These are phyloP conservation scores for Geotrichum siamense DNA, from an alignment of 1,139 yeast species.

Conservation along the genomic window DNA sequence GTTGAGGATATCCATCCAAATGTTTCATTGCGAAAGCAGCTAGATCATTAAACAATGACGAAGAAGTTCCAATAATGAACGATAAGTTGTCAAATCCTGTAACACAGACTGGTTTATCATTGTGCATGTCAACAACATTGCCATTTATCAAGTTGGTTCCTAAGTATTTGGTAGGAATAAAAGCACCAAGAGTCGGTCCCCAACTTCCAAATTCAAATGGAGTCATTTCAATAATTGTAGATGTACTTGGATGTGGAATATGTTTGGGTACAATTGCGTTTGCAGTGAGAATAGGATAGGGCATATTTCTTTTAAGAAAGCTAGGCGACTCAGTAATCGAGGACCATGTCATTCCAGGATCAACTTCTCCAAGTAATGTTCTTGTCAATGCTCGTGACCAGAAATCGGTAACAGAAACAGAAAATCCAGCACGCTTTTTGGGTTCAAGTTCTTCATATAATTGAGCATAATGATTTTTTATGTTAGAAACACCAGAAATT, in stretches of 20 bases:
- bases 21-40: slow-evolving; percentile 18
- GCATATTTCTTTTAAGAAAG: slow-evolving; percentile 59
- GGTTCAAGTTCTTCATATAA: slow-evolving; percentile 46
- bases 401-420: slow-evolving; percentile 64
- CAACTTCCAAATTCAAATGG: slow-evolving; percentile 86
- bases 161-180: slow-evolving; percentile 60
- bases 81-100: slow-evolving; percentile 72
- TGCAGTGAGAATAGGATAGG: slow-evolving; percentile 75
- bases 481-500: slow-evolving; percentile 25
- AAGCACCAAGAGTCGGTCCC: slow-evolving; percentile 69
- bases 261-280: slow-evolving; percentile 68
- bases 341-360: slow-evolving; percentile 61
- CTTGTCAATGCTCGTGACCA: slow-evolving; percentile 80
- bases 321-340: slow-evolving; percentile 45
- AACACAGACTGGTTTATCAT: slow-evolving; percentile 38
- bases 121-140: slow-evolving; percentile 20
- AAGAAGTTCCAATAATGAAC: slow-evolving; percentile 66
- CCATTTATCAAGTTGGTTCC: slow-evolving; percentile 66
- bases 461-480: slow-evolving; percentile 43
- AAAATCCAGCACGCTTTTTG: slow-evolving; percentile 64
- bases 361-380: slow-evolving; percentile 52
- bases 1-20: slow-evolving; percentile 12
- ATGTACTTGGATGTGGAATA: slow-evolving; percentile 48
- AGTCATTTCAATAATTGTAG: slow-evolving; percentile 70
- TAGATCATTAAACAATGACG: slow-evolving; percentile 66